Evolutionary conservation across 2,329 filamentous ascomycete genomes (phyloP).

Genomic region (Pseudogymnoascus sp.): DNA sequence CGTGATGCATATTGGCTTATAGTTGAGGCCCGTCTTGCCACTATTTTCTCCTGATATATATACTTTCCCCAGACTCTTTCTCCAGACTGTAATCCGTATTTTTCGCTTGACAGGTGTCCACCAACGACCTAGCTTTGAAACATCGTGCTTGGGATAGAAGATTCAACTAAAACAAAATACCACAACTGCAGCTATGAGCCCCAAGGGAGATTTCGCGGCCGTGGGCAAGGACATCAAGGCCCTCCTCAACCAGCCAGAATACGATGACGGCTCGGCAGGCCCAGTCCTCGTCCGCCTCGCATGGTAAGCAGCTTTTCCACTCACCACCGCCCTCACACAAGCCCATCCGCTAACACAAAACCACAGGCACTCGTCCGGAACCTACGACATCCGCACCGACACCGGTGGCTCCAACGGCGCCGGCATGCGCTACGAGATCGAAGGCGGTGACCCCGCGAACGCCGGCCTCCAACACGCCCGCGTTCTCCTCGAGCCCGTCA

Average conservation of each 20-base stretch:
- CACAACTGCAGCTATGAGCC: not conserved
- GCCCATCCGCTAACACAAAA: conserved; percentile 2
- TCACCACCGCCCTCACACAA: not conserved
- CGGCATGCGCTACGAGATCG: conserved; percentile 56
- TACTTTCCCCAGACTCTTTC: not conserved
- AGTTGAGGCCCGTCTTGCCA: not conserved
- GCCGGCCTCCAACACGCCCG: conserved; percentile 55
- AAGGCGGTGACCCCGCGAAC: conserved; percentile 57
- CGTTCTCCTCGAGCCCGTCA: conserved; percentile 54
- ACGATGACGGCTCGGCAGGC: conserved; percentile 56
- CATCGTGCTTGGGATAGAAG: not conserved
- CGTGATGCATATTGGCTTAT: conserved; percentile 4
- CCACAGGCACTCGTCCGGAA: conserved; percentile 52
- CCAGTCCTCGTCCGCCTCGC: conserved; percentile 56
- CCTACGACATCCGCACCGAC: conserved; percentile 48
- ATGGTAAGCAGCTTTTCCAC: conserved; percentile 36
- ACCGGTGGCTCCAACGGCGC: conserved; percentile 58
- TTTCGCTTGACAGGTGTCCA: not conserved
- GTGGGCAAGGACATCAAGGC: conserved; percentile 45
- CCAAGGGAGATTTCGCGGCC: conserved; percentile 54
- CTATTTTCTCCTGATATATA: not conserved
- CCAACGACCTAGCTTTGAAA: not conserved
- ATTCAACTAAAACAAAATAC: not conserved
- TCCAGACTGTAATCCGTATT: not conserved
- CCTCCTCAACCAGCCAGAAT: conserved; percentile 49